phyloP scores from a whole-genome alignment of 2,329 filamentous ascomycete species.

The Saccharata proteae region DNA sequence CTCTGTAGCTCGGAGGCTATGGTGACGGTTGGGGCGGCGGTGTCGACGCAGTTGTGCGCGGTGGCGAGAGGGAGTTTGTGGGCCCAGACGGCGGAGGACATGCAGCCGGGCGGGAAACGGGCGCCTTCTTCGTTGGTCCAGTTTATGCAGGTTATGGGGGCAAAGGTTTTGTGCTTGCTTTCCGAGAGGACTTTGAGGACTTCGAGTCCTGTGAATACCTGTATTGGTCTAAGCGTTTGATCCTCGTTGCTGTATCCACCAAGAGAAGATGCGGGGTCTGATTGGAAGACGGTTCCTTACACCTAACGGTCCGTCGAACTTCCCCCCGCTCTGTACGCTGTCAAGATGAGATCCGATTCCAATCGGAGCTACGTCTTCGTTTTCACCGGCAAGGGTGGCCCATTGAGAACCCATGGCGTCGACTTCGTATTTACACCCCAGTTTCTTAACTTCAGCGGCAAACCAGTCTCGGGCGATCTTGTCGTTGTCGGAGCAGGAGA shows the following conservation, averaged over 20 bases:
- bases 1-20: slow-evolving; percentile 18
- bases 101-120: slow-evolving; percentile 3
- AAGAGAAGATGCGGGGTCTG: too few relatives aligned
- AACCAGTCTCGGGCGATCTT: slow-evolving; percentile 12
- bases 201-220: slow-evolving; percentile 10
- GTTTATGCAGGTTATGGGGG: slow-evolving; percentile 10
- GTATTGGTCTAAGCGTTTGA: too few relatives aligned
- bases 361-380: slow-evolving; percentile 15
- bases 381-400: slow-evolving; percentile 10
- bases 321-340: slow-evolving; percentile 12
- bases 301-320: slow-evolving; percentile 12
- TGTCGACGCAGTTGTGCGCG: slow-evolving; percentile 2
- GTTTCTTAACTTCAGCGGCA: slow-evolving; percentile 9
- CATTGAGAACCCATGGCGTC: slow-evolving; percentile 13
- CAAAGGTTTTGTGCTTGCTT: slow-evolving; percentile 10
- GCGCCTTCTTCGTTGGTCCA: slow-evolving; percentile 14
- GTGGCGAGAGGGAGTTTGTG: background rate
- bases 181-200: slow-evolving; percentile 8
- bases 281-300: too few relatives aligned
- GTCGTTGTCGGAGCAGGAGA: slow-evolving; percentile 11
- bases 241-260: too few relatives aligned
- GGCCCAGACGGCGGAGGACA: slow-evolving; percentile 1
- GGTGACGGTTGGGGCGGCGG: background rate
- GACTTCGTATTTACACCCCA: slow-evolving; percentile 10
- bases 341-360: slow-evolving; percentile 18